Conservation (phyloP, 148 eudicot species). For the Polygonum maritimum region DNA sequence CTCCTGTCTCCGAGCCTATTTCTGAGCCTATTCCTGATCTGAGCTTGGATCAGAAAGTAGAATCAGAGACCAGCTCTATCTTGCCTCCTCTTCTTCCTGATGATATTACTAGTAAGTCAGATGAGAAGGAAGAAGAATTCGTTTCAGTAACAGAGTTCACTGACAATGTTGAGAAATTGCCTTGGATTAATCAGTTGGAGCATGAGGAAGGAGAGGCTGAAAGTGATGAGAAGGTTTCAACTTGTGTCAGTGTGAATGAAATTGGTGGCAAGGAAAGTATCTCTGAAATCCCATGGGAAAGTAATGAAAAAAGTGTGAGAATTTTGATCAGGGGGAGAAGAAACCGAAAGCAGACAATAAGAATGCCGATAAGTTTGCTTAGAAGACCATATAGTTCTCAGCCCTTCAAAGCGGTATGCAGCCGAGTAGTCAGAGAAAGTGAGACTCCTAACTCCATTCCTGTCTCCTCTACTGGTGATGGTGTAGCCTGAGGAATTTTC, state of each 20-base stretch:
- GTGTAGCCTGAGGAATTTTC: not conserved
- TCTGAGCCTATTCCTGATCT: conserved; percentile 54
- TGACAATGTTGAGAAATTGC: conserved; percentile 25
- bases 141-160: conserved; percentile 34
- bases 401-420: conserved; percentile 68
- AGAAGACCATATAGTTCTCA: conserved; percentile 78
- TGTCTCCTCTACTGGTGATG: conserved; percentile 24
- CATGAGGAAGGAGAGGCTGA: conserved; percentile 25
- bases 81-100: conserved; percentile 42
- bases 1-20: conserved; percentile 56
- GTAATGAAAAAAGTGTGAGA: conserved; percentile 57
- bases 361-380: conserved; percentile 88
- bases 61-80: conserved; percentile 29
- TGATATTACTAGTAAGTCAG: conserved; percentile 35
- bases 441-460: conserved; percentile 48
- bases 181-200: conserved; percentile 24
- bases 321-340: conserved; percentile 80
- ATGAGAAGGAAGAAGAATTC: conserved; percentile 45
- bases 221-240: conserved; percentile 10
- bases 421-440: conserved; percentile 72
- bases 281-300: conserved; percentile 21
- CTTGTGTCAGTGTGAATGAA: conserved; percentile 18
- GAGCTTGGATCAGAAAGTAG: conserved; percentile 29
- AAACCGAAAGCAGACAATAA: conserved; percentile 72
- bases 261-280: conserved; percentile 12